phyloP scores from a whole-genome alignment of 2,329 filamentous ascomycete species.

The Colletotrichum godetiae region DNA sequence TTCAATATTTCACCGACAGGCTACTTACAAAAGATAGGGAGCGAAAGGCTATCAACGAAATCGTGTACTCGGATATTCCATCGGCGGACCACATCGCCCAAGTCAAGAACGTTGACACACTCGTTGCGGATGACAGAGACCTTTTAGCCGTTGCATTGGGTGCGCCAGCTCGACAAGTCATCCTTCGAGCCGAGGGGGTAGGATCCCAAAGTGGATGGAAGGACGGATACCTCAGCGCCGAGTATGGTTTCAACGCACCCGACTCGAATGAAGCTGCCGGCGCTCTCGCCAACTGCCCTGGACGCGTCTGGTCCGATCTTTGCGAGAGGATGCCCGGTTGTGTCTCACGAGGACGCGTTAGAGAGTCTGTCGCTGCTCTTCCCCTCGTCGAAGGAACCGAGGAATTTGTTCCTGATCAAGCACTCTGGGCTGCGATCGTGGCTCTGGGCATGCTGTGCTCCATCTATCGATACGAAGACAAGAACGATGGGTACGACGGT shows the following conservation, averaged over 20 bases:
- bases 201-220: conserved; percentile 62
- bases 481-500: conserved; percentile 63
- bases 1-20: neutral
- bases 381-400: conserved; percentile 60
- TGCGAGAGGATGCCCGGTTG: conserved; percentile 65
- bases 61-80: conserved; percentile 58
- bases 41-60: conserved; percentile 58
- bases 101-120: conserved; percentile 59
- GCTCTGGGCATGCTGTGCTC: conserved; percentile 64
- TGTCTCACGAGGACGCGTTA: conserved; percentile 59
- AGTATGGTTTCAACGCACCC: conserved; percentile 63
- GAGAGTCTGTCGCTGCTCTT: conserved; percentile 60
- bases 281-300: conserved; percentile 58
- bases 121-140: conserved; percentile 60
- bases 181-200: conserved; percentile 64
- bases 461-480: conserved; percentile 64
- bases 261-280: conserved; percentile 61
- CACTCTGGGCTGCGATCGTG: conserved; percentile 64
- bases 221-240: conserved; percentile 62
- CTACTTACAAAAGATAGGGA: conserved; percentile 46
- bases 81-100: conserved; percentile 50
- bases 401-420: conserved; percentile 61
- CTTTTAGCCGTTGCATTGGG: conserved; percentile 63
- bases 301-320: conserved; percentile 65
- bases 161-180: conserved; percentile 64